Evolutionary conservation across 2,329 filamentous ascomycete genomes (phyloP), one percentile per base, ranked within the genome.

Genomic region (Botrytis porri): DNA sequence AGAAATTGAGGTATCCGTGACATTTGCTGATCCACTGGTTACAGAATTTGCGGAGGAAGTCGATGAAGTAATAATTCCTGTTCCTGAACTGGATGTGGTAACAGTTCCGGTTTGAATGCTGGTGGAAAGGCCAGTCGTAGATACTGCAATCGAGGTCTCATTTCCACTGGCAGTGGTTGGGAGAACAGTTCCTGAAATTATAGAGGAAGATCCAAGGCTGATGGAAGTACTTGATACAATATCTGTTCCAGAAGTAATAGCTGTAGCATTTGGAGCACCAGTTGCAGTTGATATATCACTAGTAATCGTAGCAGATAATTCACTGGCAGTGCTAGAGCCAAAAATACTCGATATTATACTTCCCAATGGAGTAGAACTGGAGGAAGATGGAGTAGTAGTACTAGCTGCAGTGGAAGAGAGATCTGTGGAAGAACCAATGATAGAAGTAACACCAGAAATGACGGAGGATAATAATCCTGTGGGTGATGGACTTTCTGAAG

Each of bases 311-410:
- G 70, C 62, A 29, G 62, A 67, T 37, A 10, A n/a, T 48, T 25
- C 39, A 67, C 29, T 57, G 51, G 45, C 60, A 41, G 48, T 51
- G 32, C 57, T 60, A 22, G 70, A 72, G 37, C 61, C 63, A 59
- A 74, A 70, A 48, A 74, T 74, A 57, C 73, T 74, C n/a, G 73
- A 74, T n/a, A 74, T 72, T 22, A 74, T 63, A 60, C 73, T 74
- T 51, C 61, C 73, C 57, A 74, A 61, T 14, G 67, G 39, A 16
- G 51, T 70, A 25, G 69, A 70, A 39, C 59, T 64, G 25, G 59
- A 39, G 39, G 57, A 35, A 63, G 45, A 54, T 14, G 59, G 20
- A 14, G 32, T 64, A 6, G 60, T 64, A 32, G 60, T 54, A 51
- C 69, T 54, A 43, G 57, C 41, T 32, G 32, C 14, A 8, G 22